Evolutionary conservation across 352 stramenopile genomes (phyloP), one percentile per base, ranked within the genome.

Genomic region (Aphanomyces euteiches): DNA sequence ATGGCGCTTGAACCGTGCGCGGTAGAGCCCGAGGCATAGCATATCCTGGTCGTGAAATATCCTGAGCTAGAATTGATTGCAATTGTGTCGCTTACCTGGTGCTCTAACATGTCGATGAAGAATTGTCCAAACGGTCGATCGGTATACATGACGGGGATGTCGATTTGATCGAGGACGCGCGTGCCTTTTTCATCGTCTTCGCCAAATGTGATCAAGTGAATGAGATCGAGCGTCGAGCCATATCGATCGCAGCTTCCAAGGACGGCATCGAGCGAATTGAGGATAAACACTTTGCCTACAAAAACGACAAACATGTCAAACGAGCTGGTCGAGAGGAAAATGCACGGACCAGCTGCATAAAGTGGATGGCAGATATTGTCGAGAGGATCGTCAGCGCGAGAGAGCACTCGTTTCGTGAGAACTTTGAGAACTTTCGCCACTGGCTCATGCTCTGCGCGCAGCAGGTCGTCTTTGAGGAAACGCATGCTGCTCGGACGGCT

Each of bases 21-120:
- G 78, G 56, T 87, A 93, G 38, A 91, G 75, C 2, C 79, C 82
- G 3, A 91, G 69, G 17, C 78, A 79, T 72, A 91, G 85, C 7
- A 70, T 76, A 36, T 82, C 75, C 82, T 90, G 64, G 40, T 38
- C 15, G 13, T 21, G 4, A 66, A 45, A 63, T 28, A 60, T 13
- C 2, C 73, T 69, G 8, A 66, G 75, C 56, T 28, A 28, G 40
- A 69, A 3, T 0, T 38, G n/a, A 12, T 19, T 58, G 3, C 2
- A 19, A 19, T 17, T 8, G 48, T 7, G 36, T 58, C 8, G 10
- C 43, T 7, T 61, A 70, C 64, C 36, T 61, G 64, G 5, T 85
- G 82, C 54, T 81, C 75, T 4, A 90, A 74, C 19, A 90, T 59
- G 6, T 75, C 76, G 72, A 90, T 79, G 15, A 90, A 81, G 37